Conservation (phyloP, 148 eudicot species). For the Rhododendron griersonianum region DNA sequence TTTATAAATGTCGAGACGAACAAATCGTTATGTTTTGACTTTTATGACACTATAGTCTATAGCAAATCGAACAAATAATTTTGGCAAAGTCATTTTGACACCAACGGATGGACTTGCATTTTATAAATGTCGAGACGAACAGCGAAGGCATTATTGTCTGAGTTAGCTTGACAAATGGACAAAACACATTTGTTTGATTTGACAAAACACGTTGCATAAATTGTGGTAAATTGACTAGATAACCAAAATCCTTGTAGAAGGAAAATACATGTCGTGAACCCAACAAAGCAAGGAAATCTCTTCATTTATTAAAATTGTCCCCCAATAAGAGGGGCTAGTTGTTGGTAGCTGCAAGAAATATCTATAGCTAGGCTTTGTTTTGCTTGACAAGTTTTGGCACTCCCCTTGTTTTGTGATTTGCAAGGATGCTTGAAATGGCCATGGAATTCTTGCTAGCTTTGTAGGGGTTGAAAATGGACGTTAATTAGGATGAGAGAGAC, state of each 20-base stretch:
- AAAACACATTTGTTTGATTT: too few relatives aligned
- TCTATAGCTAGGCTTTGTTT: slow-evolving; percentile 1
- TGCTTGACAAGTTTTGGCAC: neutral
- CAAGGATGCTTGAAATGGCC: neutral
- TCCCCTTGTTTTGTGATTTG: neutral
- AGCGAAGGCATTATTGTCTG: neutral
- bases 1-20: neutral
- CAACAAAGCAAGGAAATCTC: slow-evolving; percentile 5
- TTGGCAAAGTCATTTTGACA: neutral
- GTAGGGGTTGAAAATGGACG: neutral
- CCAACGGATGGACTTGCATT: neutral
- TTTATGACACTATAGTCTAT: neutral
- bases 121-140: neutral
- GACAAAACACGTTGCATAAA: neutral
- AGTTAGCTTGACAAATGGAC: neutral
- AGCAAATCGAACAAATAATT: neutral
- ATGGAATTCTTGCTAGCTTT: neutral
- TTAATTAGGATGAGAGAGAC: neutral
- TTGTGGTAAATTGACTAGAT: neutral
- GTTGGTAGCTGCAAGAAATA: neutral
- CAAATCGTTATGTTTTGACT: neutral
- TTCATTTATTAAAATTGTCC: neutral
- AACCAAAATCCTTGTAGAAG: neutral
- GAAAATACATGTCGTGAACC: neutral
- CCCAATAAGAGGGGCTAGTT: neutral